Evolutionary conservation across 2,329 filamentous ascomycete genomes (phyloP).

Genomic region (Aspergillus sp.): DNA sequence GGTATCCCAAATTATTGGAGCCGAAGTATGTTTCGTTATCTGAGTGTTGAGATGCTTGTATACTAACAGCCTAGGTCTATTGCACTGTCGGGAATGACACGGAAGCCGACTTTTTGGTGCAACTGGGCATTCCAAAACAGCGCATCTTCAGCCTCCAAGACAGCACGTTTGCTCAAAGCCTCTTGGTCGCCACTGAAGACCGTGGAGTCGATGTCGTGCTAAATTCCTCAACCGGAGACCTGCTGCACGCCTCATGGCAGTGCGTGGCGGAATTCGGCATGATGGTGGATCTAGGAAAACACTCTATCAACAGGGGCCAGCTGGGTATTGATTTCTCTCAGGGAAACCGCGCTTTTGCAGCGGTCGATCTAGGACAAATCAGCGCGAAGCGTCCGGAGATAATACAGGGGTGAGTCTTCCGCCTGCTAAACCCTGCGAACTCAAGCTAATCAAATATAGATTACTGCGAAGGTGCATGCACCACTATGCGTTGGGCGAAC

Average conservation of each 20-base stretch:
- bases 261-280: slow-evolving; percentile 1
- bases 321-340: background rate
- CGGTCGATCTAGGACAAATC: background rate
- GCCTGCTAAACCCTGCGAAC: background rate
- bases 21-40: background rate
- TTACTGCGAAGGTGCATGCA: slow-evolving; percentile 2
- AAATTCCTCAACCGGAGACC: background rate
- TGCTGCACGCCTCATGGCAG: background rate
- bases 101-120: background rate
- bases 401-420: background rate
- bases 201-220: slow-evolving; percentile 1
- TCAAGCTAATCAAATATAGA: background rate
- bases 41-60: background rate
- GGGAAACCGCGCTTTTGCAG: background rate
- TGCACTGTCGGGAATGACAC: background rate
- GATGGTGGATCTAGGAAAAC: background rate
- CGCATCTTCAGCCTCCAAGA: background rate
- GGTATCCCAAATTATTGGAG: slow-evolving; percentile 3
- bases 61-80: background rate
- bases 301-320: background rate
- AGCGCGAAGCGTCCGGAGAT: background rate
- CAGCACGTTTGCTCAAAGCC: background rate
- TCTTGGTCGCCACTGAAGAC: background rate
- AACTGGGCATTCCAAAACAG: background rate
- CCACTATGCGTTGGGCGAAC: slow-evolving; percentile 1